phyloP scores from a whole-genome alignment of 2,329 filamentous ascomycete species.

The Fusarium cicatricum region DNA sequence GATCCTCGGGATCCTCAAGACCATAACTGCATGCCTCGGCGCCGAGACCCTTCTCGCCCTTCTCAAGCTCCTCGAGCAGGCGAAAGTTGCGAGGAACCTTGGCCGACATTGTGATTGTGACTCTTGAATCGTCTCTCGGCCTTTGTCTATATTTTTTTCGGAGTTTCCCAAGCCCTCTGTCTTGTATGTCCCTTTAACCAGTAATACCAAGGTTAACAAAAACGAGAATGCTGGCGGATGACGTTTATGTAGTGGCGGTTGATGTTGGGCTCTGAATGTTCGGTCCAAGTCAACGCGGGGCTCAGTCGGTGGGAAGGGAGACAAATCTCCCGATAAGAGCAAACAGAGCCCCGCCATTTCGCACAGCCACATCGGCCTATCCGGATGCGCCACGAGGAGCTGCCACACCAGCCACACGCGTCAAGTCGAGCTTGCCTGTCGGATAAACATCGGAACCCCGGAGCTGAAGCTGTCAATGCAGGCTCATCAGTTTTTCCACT shows the following conservation, averaged over 20 bases:
- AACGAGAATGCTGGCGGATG: slow-evolving; percentile 13
- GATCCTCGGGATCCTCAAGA: slow-evolving; percentile 90
- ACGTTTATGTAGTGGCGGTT: slow-evolving; percentile 32
- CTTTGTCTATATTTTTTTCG: background rate
- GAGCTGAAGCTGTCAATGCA: slow-evolving; percentile 13
- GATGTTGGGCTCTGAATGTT: slow-evolving; percentile 28
- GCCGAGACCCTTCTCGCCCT: slow-evolving; percentile 96
- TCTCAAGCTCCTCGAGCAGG: slow-evolving; percentile 96
- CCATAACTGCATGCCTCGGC: slow-evolving; percentile 98
- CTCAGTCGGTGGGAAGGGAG: slow-evolving; percentile 29
- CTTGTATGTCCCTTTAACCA: background rate
- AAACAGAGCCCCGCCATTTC: slow-evolving; percentile 21
- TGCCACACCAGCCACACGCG: slow-evolving; percentile 17
- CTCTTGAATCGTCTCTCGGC: background rate
- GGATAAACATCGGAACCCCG: slow-evolving; percentile 29
- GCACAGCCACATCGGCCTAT: background rate
- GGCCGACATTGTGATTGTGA: slow-evolving; percentile 45
- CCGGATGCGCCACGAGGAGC: slow-evolving; percentile 18
- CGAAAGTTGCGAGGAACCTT: slow-evolving; percentile 95
- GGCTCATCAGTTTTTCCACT: slow-evolving; percentile 37
- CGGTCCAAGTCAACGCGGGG: slow-evolving; percentile 31
- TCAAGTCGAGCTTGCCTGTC: slow-evolving; percentile 17
- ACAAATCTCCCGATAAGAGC: slow-evolving; percentile 14
- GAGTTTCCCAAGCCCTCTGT: background rate
- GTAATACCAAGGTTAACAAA: background rate